A percentile compares a stretch with the other conserved stretches of the same genome.
Conservation (phyloP, 257 asterid genomes). For the Rubia yunnanensis region DNA sequence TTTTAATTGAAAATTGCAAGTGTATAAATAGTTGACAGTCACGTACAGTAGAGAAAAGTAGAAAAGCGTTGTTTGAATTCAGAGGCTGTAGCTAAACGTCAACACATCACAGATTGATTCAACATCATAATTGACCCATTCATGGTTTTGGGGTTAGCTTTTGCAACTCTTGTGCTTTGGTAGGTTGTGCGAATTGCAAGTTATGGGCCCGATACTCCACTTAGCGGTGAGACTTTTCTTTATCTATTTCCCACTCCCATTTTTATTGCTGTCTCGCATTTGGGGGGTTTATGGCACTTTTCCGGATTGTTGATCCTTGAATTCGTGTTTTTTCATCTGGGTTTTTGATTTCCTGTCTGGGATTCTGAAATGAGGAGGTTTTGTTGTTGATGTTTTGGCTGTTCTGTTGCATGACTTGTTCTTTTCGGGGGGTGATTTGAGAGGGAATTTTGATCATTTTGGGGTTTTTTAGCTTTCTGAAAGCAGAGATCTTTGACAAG, state of each 20-base stretch:
- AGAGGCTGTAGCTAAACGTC: slow-evolving; percentile 5
- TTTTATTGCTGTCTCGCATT: slow-evolving; percentile 51
- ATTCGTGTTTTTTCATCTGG: slow-evolving; percentile 17
- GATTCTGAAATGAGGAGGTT: slow-evolving; percentile 11
- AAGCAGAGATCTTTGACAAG: slow-evolving; percentile 9
- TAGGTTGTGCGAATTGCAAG: slow-evolving; percentile 27
- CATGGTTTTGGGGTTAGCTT: slow-evolving; percentile 22
- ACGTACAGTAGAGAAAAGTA: neutral
- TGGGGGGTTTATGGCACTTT: slow-evolving; percentile 29
- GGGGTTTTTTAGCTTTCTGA: neutral
- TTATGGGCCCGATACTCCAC: slow-evolving; percentile 59
- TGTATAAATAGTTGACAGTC: neutral
- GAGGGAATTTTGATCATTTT: slow-evolving; percentile 1
- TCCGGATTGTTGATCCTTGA: slow-evolving; percentile 15
- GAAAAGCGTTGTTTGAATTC: neutral
- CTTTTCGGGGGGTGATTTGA: neutral
- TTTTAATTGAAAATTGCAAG: neutral
- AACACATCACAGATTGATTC: neutral
- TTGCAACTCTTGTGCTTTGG: slow-evolving; percentile 31
- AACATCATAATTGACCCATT: slow-evolving; percentile 9
- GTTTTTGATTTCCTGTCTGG: slow-evolving; percentile 17
- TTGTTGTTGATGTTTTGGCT: slow-evolving; percentile 4
- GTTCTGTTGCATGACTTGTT: neutral
- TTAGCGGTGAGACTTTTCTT: slow-evolving; percentile 30
- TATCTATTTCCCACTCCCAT: slow-evolving; percentile 21